Evolutionary conservation across 257 asterid species (phyloP).

Genomic region (Solanum habrochaites): DNA sequence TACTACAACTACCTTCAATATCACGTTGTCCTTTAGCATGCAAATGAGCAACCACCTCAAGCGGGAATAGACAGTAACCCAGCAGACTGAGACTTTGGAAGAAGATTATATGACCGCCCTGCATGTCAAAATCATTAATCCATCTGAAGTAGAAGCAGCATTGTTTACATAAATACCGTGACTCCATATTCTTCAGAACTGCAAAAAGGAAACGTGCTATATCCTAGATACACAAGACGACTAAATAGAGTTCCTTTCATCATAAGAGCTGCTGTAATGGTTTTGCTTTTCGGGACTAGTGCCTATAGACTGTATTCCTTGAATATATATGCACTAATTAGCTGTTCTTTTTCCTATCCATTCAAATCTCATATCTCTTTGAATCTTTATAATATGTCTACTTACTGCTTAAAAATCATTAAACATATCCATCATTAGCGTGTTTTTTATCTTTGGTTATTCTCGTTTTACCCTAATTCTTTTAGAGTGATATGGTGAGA

Average conservation of each 20-base stretch:
- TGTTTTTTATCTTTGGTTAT: background rate
- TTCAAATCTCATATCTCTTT: background rate
- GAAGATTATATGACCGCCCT: constrained; percentile 98
- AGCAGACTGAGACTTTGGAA: constrained; percentile 93
- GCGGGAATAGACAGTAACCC: constrained; percentile 89
- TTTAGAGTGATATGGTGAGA: background rate
- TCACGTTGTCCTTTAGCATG: constrained; percentile 69
- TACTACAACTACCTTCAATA: constrained; percentile 66
- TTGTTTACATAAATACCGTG: background rate
- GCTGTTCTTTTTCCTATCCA: background rate
- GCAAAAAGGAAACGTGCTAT: background rate
- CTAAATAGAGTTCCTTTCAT: background rate
- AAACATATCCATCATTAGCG: background rate
- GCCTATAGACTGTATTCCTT: background rate
- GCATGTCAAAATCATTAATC: background rate
- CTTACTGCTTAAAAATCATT: background rate
- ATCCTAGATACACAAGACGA: background rate
- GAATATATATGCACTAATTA: background rate
- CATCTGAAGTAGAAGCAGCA: background rate
- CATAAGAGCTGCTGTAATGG: background rate
- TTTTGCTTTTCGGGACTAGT: background rate
- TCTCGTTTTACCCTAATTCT: background rate
- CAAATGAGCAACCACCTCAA: constrained; percentile 83
- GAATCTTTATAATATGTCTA: background rate
- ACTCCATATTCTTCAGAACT: background rate